phyloP scores from a whole-genome alignment of 345 rosid genomes.

The Luvunga scandens region DNA sequence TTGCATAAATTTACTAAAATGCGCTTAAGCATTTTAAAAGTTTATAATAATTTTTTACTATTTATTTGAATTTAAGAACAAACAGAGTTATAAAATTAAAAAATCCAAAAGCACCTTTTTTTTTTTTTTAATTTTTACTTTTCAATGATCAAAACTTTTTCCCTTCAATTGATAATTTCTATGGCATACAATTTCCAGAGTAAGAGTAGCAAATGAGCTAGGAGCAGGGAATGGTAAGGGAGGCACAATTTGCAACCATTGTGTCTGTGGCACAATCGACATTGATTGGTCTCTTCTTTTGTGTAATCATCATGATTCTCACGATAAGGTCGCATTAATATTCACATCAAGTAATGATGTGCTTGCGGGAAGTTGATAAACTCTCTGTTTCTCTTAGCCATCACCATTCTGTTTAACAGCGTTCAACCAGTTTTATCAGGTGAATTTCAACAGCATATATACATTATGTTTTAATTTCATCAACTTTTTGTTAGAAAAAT shows the following conservation, averaged over 20 bases:
- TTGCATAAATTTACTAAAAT: no score
- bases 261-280: slow-evolving; percentile 36
- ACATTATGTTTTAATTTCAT: background rate
- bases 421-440: slow-evolving; percentile 54
- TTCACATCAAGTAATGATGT: slow-evolving; percentile 40
- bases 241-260: slow-evolving; percentile 40
- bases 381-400: slow-evolving; percentile 32
- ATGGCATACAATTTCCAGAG: slow-evolving; percentile 25
- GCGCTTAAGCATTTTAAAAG: no score
- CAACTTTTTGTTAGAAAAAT: no score
- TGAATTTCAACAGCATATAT: background rate
- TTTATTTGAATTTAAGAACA: no score
- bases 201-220: slow-evolving; percentile 47
- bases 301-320: slow-evolving; percentile 27
- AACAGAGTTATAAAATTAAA: no score
- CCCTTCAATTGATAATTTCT: background rate
- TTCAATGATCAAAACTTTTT: no score
- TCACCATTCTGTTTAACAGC: slow-evolving; percentile 45
- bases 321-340: slow-evolving; percentile 33
- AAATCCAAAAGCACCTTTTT: no score
- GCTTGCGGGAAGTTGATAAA: slow-evolving; percentile 29
- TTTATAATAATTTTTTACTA: no score
- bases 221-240: slow-evolving; percentile 50
- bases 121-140: no score
- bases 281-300: slow-evolving; percentile 32